Percentiles rank a stretch among this genome's conserved stretches.
phyloP scores from a whole-genome alignment of 2,329 filamentous ascomycete genomes.

The Nothopassalora personata region DNA sequence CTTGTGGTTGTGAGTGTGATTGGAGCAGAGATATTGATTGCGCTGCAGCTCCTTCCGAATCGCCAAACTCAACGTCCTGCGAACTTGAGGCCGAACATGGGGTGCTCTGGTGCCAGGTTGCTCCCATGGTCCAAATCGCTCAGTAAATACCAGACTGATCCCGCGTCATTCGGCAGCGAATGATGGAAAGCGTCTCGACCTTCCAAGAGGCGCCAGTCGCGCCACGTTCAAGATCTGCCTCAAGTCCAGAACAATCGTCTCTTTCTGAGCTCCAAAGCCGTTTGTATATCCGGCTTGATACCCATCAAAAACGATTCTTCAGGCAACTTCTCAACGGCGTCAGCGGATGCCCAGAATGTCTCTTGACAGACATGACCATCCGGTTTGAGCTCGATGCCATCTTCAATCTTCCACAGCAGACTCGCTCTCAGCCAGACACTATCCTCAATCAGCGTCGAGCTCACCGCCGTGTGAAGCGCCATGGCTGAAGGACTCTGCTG shows the following conservation, averaged over 20 bases:
- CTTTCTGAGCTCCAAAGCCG: slow-evolving; percentile 10
- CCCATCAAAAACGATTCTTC: slow-evolving; percentile 12
- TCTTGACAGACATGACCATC: slow-evolving; percentile 9
- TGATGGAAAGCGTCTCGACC: too few relatives aligned
- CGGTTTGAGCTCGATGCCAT: slow-evolving; percentile 5
- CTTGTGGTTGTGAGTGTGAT: too few relatives aligned
- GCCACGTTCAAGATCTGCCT: too few relatives aligned
- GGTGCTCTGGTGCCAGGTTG: too few relatives aligned
- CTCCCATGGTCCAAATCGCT: too few relatives aligned
- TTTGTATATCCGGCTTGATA: slow-evolving; percentile 11
- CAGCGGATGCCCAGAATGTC: slow-evolving; percentile 9
- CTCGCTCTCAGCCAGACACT: slow-evolving; percentile 15
- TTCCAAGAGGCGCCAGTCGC: too few relatives aligned
- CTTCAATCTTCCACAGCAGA: slow-evolving; percentile 11
- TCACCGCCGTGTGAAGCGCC: slow-evolving; percentile 14
- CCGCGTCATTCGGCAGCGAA: too few relatives aligned
- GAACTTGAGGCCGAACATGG: too few relatives aligned
- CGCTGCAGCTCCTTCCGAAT: too few relatives aligned
- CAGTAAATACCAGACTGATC: too few relatives aligned
- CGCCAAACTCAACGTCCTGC: too few relatives aligned
- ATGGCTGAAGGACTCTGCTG: slow-evolving; percentile 11
- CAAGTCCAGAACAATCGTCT: neutral
- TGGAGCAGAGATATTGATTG: too few relatives aligned
- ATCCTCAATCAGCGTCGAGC: slow-evolving; percentile 9
- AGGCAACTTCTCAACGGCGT: slow-evolving; percentile 7